Percentiles rank a stretch among this genome's conserved stretches.
These are phyloP conservation scores for Solanum ahanhuiri DNA, from an alignment of 257 asterid genomes.

Conservation along the genomic window DNA sequence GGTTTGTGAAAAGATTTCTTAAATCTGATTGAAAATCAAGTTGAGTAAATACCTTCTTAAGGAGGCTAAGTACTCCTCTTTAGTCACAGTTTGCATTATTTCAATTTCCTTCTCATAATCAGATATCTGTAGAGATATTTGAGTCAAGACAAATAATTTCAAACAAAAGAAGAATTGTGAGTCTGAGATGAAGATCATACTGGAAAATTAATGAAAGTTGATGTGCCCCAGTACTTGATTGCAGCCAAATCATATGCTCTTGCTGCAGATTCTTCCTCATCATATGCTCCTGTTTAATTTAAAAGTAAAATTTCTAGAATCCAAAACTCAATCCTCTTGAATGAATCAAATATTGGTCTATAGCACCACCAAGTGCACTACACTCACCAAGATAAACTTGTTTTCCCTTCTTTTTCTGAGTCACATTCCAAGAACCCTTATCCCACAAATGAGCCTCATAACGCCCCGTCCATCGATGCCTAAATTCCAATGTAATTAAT, in stretches of 20 bases:
- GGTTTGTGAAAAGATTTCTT: background rate
- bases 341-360: background rate
- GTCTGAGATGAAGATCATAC: slow-evolving; percentile 20
- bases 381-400: slow-evolving; percentile 82
- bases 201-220: slow-evolving; percentile 67
- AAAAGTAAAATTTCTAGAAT: background rate
- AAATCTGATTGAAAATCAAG: background rate
- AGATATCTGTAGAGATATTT: slow-evolving; percentile 19
- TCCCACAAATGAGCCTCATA: slow-evolving; percentile 88
- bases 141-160: background rate
- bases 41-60: slow-evolving; percentile 46
- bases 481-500: background rate
- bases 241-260: slow-evolving; percentile 90
- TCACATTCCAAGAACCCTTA: slow-evolving; percentile 75
- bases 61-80: slow-evolving; percentile 67
- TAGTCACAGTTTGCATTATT: slow-evolving; percentile 50
- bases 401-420: slow-evolving; percentile 81
- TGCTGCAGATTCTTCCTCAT: slow-evolving; percentile 83
- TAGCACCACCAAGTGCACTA: background rate
- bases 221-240: slow-evolving; percentile 72
- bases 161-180: background rate
- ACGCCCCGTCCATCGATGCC: slow-evolving; percentile 83
- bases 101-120: slow-evolving; percentile 54
- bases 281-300: slow-evolving; percentile 50
- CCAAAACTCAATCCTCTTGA: background rate